These are phyloP conservation scores for Coffea canephora DNA, from an alignment of 257 asterid species.

Conservation along the genomic window DNA sequence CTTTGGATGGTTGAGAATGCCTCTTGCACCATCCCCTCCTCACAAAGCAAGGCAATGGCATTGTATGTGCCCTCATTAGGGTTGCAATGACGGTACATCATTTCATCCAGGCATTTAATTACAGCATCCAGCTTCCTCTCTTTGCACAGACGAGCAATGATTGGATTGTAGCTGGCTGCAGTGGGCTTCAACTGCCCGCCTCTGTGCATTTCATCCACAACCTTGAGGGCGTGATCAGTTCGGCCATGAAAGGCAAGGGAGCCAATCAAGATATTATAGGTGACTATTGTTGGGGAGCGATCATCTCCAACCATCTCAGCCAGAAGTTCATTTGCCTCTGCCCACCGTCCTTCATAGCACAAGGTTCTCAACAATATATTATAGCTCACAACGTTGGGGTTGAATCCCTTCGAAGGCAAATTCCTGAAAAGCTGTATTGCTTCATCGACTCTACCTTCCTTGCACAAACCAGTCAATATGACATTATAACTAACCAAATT, in stretches of 20 bases:
- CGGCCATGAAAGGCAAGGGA: conserved; percentile 72
- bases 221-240: conserved; percentile 62
- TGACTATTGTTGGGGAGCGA: conserved; percentile 61
- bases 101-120: conserved; percentile 53
- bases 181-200: conserved; percentile 58
- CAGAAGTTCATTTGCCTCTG: conserved; percentile 74
- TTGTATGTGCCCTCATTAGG: conserved; percentile 82
- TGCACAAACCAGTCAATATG: conserved; percentile 74
- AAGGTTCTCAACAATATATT: conserved; percentile 80
- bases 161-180: conserved; percentile 79
- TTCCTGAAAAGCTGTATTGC: conserved; percentile 66
- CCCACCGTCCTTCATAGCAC: conserved; percentile 79
- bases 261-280: conserved; percentile 64
- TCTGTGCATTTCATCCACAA: conserved; percentile 60
- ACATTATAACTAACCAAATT: conserved; percentile 86
- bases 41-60: conserved; percentile 68
- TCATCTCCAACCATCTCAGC: conserved; percentile 77
- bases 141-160: conserved; percentile 59
- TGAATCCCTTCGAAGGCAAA: conserved; percentile 63
- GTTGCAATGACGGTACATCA: conserved; percentile 48
- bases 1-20: conserved; percentile 64
- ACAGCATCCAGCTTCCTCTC: conserved; percentile 59
- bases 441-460: conserved; percentile 73
- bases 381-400: conserved; percentile 83
- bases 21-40: conserved; percentile 65